Evolutionary conservation across 129 eudicot species (phyloP).

Genomic region (Dittrichia graveolens): DNA sequence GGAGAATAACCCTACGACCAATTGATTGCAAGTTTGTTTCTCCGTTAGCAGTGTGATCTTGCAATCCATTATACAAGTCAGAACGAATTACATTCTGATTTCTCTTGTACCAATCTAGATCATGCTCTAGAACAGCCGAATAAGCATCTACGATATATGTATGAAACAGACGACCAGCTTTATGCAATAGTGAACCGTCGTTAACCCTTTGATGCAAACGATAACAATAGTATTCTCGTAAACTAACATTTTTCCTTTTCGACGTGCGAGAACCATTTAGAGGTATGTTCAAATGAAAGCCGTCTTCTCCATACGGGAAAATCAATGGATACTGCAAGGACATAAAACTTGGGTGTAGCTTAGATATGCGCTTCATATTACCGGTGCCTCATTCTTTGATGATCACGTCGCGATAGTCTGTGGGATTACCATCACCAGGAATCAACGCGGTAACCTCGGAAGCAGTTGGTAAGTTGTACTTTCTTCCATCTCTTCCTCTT

Average conservation of each 20-base stretch:
- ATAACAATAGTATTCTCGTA: not conserved
- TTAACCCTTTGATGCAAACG: not conserved
- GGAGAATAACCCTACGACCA: not conserved
- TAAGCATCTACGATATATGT: not conserved
- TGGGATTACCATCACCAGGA: not conserved
- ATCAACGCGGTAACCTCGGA: not conserved
- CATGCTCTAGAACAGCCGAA: not conserved
- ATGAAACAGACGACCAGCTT: not conserved
- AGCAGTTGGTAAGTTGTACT: too few species aligned
- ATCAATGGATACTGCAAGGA: not conserved
- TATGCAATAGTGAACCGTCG: not conserved
- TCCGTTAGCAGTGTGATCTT: not conserved
- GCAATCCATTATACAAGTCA: slow-evolving; percentile 1
- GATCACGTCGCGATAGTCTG: not conserved
- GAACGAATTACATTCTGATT: not conserved
- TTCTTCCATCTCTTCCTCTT: too few species aligned
- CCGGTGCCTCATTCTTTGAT: not conserved
- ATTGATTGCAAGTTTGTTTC: not conserved
- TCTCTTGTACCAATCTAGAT: not conserved
- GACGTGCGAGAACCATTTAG: not conserved
- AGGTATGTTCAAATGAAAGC: not conserved
- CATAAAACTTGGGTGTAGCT: slow-evolving; percentile 6
- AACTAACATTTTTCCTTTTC: not conserved
- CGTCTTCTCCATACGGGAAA: not conserved
- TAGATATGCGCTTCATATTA: not conserved